Evolutionary conservation across 306 rosid genomes (phyloP), one percentile per base, ranked within the genome.

Genomic region (Senna tora): DNA sequence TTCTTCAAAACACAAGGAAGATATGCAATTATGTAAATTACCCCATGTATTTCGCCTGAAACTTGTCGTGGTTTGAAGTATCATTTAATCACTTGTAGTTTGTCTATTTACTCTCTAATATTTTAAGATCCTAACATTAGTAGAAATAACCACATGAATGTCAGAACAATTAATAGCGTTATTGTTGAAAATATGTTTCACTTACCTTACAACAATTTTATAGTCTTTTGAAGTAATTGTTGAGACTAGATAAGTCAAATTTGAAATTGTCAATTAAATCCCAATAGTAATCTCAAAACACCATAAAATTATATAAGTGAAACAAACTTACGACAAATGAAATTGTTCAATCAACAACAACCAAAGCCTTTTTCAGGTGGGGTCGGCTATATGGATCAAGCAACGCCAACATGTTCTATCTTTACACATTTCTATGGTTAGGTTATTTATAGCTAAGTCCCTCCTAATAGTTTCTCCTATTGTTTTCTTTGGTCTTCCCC

Each of bases 1-100:
- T 72, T 20, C 69, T 20, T 33, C 7, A 12, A 16, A 52, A 50
- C 5, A 61, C 41, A 62, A 67, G 16, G 39, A 57, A 65, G 50
- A 43, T 4, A 46, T 20, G 34, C 76, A 45, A 32, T 7, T 32
- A 59, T 59, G 28, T 6, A 57, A 3, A 28, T 9, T 9, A 7
- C 32, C 58, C 58, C 32, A 8, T 3, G 21, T 7, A 13, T 52
- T 20, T 9, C 1, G 32, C 15, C 58, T 5, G 19, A 20, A 52
- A 21, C 20, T 16, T 13, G 12, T 15, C n/a, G 65, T 58, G 6
- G 6, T 50, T n/a, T 50, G 4, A 50, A 16, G 55, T 7, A 2
- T 47, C n/a, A n/a, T 2, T 50, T 9, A 50, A 17, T 16, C 11
- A 6, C 17, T 16, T 1, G 21, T 15, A n/a, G 53, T 47, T 47